phyloP scores from a whole-genome alignment of 2,329 filamentous ascomycete species.

The Xylaria sp. region DNA sequence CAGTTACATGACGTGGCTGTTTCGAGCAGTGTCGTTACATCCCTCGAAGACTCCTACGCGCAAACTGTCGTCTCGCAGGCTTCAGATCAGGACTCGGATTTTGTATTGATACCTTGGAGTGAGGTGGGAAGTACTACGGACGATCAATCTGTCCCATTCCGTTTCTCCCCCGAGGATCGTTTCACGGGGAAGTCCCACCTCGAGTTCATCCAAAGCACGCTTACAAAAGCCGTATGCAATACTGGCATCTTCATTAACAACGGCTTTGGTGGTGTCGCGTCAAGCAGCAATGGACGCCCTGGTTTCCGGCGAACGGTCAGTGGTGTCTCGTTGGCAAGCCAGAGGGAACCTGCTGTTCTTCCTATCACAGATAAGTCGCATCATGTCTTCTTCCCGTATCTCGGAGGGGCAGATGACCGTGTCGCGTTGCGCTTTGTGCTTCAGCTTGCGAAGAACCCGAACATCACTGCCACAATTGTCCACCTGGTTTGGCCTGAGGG shows the following conservation, averaged over 20 bases:
- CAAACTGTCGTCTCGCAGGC: constrained; percentile 75
- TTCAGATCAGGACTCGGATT: constrained; percentile 69
- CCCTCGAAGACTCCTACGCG: constrained; percentile 76
- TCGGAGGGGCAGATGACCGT: constrained; percentile 81
- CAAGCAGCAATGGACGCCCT: constrained; percentile 35
- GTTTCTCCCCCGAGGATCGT: constrained; percentile 56
- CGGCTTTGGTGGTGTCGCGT: constrained; percentile 45
- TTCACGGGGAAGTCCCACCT: constrained; percentile 68
- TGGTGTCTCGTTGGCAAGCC: constrained; percentile 61
- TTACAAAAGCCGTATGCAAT: constrained; percentile 66
- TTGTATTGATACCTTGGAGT: constrained; percentile 88
- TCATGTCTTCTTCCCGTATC: constrained; percentile 85
- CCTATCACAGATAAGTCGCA: constrained; percentile 71
- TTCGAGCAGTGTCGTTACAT: constrained; percentile 78
- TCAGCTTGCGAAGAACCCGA: constrained; percentile 78
- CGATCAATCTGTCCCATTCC: constrained; percentile 48
- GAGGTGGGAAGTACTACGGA: constrained; percentile 78
- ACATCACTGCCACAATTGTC: constrained; percentile 77
- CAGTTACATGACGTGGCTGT: constrained; percentile 82
- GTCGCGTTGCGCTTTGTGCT: constrained; percentile 79
- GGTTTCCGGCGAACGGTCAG: constrained; percentile 54
- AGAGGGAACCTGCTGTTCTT: constrained; percentile 57
- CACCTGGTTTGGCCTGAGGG: constrained; percentile 50
- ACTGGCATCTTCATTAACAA: constrained; percentile 81
- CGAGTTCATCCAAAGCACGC: constrained; percentile 70